Evolutionary conservation across 768 basidiomycete species (phyloP).

Genomic region (Sporobolomyces pararoseus): DNA sequence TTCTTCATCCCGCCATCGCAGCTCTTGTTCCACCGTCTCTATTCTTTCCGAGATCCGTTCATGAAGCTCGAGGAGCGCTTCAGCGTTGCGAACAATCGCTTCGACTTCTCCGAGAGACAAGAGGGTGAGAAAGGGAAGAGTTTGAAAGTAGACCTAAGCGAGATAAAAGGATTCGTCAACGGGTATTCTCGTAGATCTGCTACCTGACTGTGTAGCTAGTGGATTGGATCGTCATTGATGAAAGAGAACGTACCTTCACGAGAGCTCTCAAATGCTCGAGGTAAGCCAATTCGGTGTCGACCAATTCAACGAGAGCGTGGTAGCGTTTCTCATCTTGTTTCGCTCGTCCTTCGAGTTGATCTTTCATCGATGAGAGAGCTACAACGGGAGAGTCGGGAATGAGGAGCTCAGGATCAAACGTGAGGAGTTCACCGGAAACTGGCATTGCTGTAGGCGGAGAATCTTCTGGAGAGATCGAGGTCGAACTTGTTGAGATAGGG

Average conservation of each 20-base stretch:
- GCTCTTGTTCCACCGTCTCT: conserved; percentile 32
- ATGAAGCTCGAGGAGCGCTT: conserved; percentile 37
- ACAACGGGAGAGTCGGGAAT: conserved; percentile 13
- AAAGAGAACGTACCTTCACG: conserved; percentile 61
- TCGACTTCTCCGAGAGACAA: conserved; percentile 36
- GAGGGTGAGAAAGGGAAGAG: conserved; percentile 40
- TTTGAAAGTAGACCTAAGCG: conserved; percentile 45
- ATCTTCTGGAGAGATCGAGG: neutral
- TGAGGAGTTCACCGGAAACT: neutral
- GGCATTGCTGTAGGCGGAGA: no score
- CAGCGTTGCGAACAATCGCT: conserved; percentile 31
- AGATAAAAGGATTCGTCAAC: neutral
- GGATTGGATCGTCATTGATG: no score
- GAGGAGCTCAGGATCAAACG: conserved; percentile 12
- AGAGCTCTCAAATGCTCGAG: conserved; percentile 71
- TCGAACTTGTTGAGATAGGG: neutral
- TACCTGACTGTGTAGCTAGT: no score
- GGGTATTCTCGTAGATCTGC: no score
- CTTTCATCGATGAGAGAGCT: neutral
- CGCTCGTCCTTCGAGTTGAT: neutral
- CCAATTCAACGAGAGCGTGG: conserved; percentile 77
- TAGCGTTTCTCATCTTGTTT: conserved; percentile 50
- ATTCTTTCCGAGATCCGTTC: conserved; percentile 36
- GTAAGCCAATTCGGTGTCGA: conserved; percentile 80
- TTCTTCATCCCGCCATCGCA: conserved; percentile 27